Evolutionary conservation across 768 basidiomycete genomes (phyloP), one percentile per base, ranked within the genome.

Genomic region (Neoboletus magnificus): DNA sequence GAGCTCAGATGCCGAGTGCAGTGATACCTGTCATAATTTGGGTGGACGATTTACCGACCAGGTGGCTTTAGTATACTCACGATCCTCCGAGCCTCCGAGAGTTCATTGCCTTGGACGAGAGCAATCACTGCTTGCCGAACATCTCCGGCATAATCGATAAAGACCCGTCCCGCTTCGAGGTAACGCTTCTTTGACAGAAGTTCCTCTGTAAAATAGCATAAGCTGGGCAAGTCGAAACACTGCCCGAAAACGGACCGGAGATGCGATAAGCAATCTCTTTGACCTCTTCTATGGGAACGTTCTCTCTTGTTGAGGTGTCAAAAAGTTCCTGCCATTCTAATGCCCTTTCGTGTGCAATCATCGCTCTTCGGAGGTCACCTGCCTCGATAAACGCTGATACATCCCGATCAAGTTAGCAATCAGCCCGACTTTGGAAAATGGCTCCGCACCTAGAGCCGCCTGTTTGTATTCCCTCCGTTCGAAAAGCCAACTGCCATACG

Each of bases 261-360:
- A 95, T 76, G 18, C 92, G 85, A 66, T 89, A 85, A 13, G 83
- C 92, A 63, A 86, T 82, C 2, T 80, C 79, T 15, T 74, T 67
- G 11, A 92, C 66, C 42, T 89, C 85, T 13, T 87, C 84, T 29
- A 73, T 72, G 0, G 77, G 55, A 11, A 82, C 62, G 2, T 78
- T 73, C 46, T 81, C 77, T 27, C 76, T 76, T 22, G 81, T 62
- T 3, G 89, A 89, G 27, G 97, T 74, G 25, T 90, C 85, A 69
- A 99, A 98, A 0, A 97, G 76, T 60, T 95, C 93, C 64, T 89
- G 86, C 96, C 96, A 99, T 51, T 89, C 83, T 32, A 93, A 74
- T 0, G 89, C 89, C 53, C 86, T 87, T 70, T 98, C 95, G 63
- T 94, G 85, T 0, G 95, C 86, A 10, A 87, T 77, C 82, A 99